Percentiles rank a stretch among this genome's conserved stretches.
phyloP scores from a whole-genome alignment of 2,329 filamentous ascomycete species.

The Pseudogymnoascus sp. region DNA sequence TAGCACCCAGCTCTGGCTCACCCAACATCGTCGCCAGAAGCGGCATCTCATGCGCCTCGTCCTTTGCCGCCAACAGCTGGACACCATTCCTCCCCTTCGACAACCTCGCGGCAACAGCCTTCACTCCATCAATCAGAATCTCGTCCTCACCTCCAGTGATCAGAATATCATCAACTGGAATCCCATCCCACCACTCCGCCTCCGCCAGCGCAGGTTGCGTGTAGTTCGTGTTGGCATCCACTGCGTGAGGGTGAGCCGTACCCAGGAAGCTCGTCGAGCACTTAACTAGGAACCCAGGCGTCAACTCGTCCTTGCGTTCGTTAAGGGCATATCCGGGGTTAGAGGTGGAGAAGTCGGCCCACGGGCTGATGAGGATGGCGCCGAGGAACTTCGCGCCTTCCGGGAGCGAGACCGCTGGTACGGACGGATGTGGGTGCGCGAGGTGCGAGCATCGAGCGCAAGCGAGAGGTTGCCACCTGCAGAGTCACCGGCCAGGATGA shows the following conservation, averaged over 20 bases:
- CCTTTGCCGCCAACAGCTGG: constrained; percentile 16
- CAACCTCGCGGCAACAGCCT: constrained; percentile 20
- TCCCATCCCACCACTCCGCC: constrained; percentile 45
- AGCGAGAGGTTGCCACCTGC: constrained; percentile 46
- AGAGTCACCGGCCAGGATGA: constrained; percentile 46
- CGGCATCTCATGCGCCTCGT: constrained; percentile 25
- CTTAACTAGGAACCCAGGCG: constrained; percentile 31
- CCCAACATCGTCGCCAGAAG: constrained; percentile 21
- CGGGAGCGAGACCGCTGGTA: constrained; percentile 36
- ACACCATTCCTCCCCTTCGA: constrained; percentile 15
- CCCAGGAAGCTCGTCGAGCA: constrained; percentile 46
- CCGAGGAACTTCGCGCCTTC: constrained; percentile 37
- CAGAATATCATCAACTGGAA: constrained; percentile 43
- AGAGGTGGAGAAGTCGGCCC: constrained; percentile 45
- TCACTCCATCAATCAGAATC: constrained; percentile 50
- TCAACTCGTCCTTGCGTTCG: constrained; percentile 45
- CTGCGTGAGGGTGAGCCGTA: constrained; percentile 19
- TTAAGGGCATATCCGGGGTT: constrained; percentile 39
- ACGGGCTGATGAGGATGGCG: constrained; percentile 50
- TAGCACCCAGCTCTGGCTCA: constrained; percentile 19
- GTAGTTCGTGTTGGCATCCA: constrained; percentile 40
- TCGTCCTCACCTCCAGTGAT: constrained; percentile 51
- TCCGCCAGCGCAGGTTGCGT: constrained; percentile 45
- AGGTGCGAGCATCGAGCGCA: constrained; percentile 43
- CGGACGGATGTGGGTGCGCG: constrained; percentile 52